Base-by-base conservation (phyloP, 176 grass and related monocot genomes). In the Carex scoparia region DNA sequence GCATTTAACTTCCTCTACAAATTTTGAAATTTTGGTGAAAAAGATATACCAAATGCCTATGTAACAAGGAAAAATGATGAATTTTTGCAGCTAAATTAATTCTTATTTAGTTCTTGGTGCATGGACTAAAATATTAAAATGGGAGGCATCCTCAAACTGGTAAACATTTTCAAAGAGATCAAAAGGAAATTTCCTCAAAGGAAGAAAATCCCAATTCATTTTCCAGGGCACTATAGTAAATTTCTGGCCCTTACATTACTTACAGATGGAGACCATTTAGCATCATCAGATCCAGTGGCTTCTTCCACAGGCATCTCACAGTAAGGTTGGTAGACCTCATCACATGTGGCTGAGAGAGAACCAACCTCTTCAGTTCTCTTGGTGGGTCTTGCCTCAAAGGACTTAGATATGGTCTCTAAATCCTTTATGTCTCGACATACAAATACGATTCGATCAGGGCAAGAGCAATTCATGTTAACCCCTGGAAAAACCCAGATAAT, bases 341-440 rank as follows among this genome's bases (percentile, higher is more conserved):
- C 70, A 74, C 14, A 49, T 51, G 66, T 69, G n/a, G 66, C 35
- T 69, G 70, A 74, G 44, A 28, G 10, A 74, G 19, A 53, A 74
- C 46, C 18, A 74, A 49, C 42, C 70, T 74, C n/a, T 51, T 74
- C 44, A 74, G 40, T 51, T 53, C 44, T 10, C 40, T 53, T 53
- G n/a, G 46, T 9, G 0, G 8, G 1, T n/a, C 70, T 74, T 48
- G n/a, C n/a, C 44, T 74, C 70, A 74, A 74, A 74, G 10, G 44
- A 74, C 70, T 28, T 74, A 53, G 70, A 74, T 74, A 74, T 74
- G 19, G 14, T 46, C 70, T 74, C 70, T 74, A 74, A 74, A 53
- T 51, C 10, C 70, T 74, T 53, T 74, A 74, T 53, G 7, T 74
- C 70, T 74, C 4, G 70, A 28, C 14, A 19, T 28, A 74, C 44